Base-by-base conservation (phyloP, 805 yeast genomes). In the Wickerhamiella dianesei region DNA sequence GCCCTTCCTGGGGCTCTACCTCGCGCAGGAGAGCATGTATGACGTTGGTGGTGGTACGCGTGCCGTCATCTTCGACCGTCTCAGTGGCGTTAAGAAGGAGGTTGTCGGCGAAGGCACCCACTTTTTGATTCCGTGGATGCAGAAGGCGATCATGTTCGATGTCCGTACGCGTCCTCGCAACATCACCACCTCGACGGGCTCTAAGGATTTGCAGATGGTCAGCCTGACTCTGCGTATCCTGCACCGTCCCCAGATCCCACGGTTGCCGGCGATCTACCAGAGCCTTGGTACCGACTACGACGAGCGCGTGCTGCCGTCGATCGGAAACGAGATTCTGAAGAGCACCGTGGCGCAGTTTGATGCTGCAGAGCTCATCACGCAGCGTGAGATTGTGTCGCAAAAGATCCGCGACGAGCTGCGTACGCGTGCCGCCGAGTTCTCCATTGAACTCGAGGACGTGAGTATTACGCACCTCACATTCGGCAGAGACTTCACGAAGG, bases 71-170 rank as follows among this genome's bases (percentile, higher is more conserved):
- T 92, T 92, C 61, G 97, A 92, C 69, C 74, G 98, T 58, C 66
- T 92, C 49, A 68, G 74, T 40, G 98, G 98, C 69, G 94, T 92
- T 45, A 82, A 84, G 64, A 79, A 78, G 58, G 68, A 70, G n/a
- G 96, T 92, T 20, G 72, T 88, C 50, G 95, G 96, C 22, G 98
- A 92, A 69, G 98, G 98, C 50, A 83, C 97, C 20, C 97, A 92
- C 66, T 92, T 92, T 65, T 69, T 88, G 53, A 64, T 92, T 45
- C 98, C 98, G 45, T 92, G 98, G 97, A 70, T 92, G 54, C 98
- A 92, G 64, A 80, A 77, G 63, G 94, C 97, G 2, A 74, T 92
- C 44, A 69, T 86, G 16, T 92, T 75, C 64, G 98, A 92, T 64
- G 95, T 92, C 22, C 76, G 96, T 62, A 88, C 96, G n/a, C 82